phyloP scores from a whole-genome alignment of 176 grass and related monocot species.

The Oryza coarctata region DNA sequence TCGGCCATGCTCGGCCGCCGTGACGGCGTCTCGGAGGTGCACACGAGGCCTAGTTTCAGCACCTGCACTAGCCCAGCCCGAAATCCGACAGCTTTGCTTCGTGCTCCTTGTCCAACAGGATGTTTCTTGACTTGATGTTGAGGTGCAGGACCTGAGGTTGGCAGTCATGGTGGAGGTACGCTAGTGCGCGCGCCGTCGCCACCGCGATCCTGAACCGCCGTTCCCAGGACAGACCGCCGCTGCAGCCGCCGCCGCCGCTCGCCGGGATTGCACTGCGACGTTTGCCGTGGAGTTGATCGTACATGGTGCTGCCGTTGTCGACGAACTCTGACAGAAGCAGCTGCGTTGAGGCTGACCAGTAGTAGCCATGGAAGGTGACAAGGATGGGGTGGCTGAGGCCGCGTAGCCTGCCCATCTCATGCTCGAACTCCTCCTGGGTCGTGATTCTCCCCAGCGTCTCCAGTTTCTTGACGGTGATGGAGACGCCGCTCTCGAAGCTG shows the following conservation, averaged over 20 bases:
- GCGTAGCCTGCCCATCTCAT: constrained; percentile 57
- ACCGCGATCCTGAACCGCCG: constrained; percentile 51
- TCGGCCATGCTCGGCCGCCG: constrained; percentile 66
- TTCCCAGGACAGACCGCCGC: constrained; percentile 43
- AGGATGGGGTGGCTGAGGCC: constrained; percentile 54
- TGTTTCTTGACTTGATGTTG: constrained; percentile 65
- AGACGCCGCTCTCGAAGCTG: constrained; percentile 48
- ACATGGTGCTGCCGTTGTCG: constrained; percentile 43
- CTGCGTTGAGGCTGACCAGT: constrained; percentile 64
- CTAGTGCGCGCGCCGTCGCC: constrained; percentile 40
- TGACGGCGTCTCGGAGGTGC: constrained; percentile 46
- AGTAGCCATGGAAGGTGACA: constrained; percentile 56
- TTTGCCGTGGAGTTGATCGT: constrained; percentile 56
- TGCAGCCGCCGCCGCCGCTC: constrained; percentile 2
- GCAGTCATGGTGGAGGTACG: constrained; percentile 73
- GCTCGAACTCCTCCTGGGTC: constrained; percentile 64
- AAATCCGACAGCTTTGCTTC: constrained; percentile 65
- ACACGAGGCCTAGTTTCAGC: constrained; percentile 59
- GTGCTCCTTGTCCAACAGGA: constrained; percentile 45
- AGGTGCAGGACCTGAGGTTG: constrained; percentile 60
- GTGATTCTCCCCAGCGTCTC: constrained; percentile 54
- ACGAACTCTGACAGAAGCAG: constrained; percentile 59
- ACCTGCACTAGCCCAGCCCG: constrained; percentile 59
- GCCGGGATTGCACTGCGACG: not conserved
- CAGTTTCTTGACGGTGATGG: constrained; percentile 67